Base-by-base conservation (phyloP, 2,329 filamentous ascomycete species). In the Aureobasidium sp. region DNA sequence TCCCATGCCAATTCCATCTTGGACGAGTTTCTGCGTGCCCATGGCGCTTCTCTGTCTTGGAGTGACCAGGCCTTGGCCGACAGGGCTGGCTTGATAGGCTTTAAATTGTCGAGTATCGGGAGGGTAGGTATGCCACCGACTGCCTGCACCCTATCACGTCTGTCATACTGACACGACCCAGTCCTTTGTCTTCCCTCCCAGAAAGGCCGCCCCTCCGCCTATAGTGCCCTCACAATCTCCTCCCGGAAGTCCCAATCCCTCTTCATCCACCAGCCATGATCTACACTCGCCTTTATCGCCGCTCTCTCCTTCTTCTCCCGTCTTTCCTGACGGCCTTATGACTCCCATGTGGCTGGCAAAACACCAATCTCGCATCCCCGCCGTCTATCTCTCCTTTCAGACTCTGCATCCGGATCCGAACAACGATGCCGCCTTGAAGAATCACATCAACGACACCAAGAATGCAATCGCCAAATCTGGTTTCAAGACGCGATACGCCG, bases 221-320 rank as follows among this genome's bases (percentile, higher is more conserved):
- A 74, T 76, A 48, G 81, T 80, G 55, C 77, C 78, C 47, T 73
- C 77, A 56, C 39, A 77, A 76, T 64, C 75, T 83, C 51, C 82
- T 80, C 20, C 78, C 80, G 51, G 22, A 76, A 81, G 61, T 75
- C 81, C 68, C 12, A 44, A 49, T 25, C 64, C 66, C 20, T 67
- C 68, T 31, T 71, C 64, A 69, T 42, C 69, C 69, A 17, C 71
- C 70, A 52, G 58, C 58, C 77, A 75, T 63, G 78, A 86, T n/a
- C 78, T 96, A 5, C 93, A 97, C 74, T 97, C 94, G 14, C 90
- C 92, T 1, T 86, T 96, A 67, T 97, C 94, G 2, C 94, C 93
- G 0, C 80, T 97, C 34, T 94, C 89, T 42, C 91, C 92, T 3
- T 83, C 82, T 8, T 96, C 93, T 8, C 80, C 85, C 2, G 82